Conservation (phyloP, 768 basidiomycete genomes). For the Lentinus brumalis region DNA sequence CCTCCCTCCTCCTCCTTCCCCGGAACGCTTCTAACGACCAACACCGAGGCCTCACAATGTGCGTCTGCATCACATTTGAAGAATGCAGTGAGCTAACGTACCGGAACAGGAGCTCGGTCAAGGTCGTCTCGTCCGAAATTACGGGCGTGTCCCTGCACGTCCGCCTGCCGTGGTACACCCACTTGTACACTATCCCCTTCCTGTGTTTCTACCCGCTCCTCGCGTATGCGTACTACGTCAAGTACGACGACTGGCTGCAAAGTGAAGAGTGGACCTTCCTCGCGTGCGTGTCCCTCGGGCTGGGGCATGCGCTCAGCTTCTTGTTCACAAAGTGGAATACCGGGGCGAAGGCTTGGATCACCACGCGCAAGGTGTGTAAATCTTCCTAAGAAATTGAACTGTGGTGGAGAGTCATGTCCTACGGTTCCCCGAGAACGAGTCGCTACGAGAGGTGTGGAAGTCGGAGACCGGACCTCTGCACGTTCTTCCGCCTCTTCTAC, state of each 20-base stretch:
- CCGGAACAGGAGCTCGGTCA: conserved; percentile 33
- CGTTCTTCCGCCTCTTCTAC: no score
- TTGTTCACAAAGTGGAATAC: conserved; percentile 89
- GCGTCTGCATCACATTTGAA: not conserved
- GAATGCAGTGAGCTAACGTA: no score
- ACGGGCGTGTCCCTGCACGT: conserved; percentile 37
- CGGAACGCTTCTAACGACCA: not conserved
- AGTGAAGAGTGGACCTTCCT: conserved; percentile 99
- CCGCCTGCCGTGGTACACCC: conserved; percentile 39
- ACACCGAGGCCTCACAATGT: conserved; percentile 1
- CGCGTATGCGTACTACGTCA: conserved; percentile 89
- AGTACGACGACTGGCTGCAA: conserved; percentile 87
- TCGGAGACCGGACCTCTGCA: no score
- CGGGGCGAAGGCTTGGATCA: conserved; percentile 75
- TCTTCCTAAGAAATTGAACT: not conserved
- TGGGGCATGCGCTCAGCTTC: conserved; percentile 90
- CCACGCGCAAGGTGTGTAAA: conserved; percentile 65
- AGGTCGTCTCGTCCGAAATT: conserved; percentile 38
- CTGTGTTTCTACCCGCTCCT: conserved; percentile 80
- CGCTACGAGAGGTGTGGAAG: no score
- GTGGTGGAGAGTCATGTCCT: no score
- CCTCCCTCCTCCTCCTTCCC: not conserved
- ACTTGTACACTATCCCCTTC: conserved; percentile 77
- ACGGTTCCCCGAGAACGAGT: no score
- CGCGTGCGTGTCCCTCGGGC: conserved; percentile 81